phyloP scores from a whole-genome alignment of 805 yeast species.

The Pachysolen tannophilus region DNA sequence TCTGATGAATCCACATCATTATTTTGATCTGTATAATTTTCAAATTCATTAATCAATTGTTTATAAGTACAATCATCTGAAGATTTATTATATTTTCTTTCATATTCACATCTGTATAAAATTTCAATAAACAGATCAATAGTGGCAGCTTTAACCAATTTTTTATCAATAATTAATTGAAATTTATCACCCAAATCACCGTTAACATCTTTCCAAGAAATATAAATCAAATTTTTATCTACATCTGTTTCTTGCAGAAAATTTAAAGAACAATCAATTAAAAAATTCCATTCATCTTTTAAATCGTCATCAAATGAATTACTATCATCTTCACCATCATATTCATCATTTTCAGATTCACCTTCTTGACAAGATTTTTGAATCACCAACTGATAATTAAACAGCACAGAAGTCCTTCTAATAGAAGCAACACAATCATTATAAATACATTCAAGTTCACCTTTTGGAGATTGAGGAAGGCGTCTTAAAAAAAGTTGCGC shows the following conservation, averaged over 20 bases:
- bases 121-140: conserved; percentile 57
- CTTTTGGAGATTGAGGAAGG: conserved; percentile 75
- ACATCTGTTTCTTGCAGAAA: conserved; percentile 40
- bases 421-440: conserved; percentile 73
- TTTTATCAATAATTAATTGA: conserved; percentile 66
- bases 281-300: conserved; percentile 64
- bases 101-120: conserved; percentile 65
- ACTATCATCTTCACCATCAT: conserved; percentile 34
- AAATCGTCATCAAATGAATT: conserved; percentile 23
- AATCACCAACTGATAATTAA: conserved; percentile 61
- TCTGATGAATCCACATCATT: conserved; percentile 19
- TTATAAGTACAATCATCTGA: conserved; percentile 11
- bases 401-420: conserved; percentile 58
- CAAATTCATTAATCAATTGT: conserved; percentile 9
- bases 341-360: conserved; percentile 49
- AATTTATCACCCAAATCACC: conserved; percentile 85
- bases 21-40: conserved; percentile 15
- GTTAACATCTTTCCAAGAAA: conserved; percentile 74
- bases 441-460: conserved; percentile 75
- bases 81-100: conserved; percentile 53
- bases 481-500: conserved; percentile 75
- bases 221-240: conserved; percentile 41
- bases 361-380: conserved; percentile 65
- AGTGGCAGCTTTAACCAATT: conserved; percentile 43
- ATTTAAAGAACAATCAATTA: conserved; percentile 52